Evolutionary conservation across 495 filamentous ascomycete species (phyloP).

Genomic region (Xanthoparmelia taractica): DNA sequence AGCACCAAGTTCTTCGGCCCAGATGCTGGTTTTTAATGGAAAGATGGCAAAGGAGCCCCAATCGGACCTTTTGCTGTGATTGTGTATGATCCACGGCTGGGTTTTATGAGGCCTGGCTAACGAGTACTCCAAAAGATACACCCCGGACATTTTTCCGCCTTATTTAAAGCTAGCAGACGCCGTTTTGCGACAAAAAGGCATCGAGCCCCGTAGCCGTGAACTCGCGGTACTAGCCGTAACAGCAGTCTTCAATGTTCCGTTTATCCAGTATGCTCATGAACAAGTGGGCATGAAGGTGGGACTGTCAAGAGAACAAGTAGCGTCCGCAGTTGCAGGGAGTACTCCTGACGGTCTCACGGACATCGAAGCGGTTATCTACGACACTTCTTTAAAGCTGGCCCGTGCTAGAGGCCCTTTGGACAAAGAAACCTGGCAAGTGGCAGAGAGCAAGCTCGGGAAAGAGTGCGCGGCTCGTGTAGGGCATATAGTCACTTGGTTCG

Average conservation of each 20-base stretch:
- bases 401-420: conserved; percentile 6
- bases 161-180: conserved; percentile 3
- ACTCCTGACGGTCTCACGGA: background rate
- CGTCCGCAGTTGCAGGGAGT: background rate
- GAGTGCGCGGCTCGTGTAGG: conserved; percentile 8
- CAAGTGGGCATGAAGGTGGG: conserved; percentile 8
- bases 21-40: conserved; percentile 8
- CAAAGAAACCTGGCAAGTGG: conserved; percentile 4
- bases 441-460: conserved; percentile 2
- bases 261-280: conserved; percentile 11
- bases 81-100: background rate
- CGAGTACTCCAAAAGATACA: conserved; percentile 1
- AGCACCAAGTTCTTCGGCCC: background rate
- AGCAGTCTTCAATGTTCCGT: conserved; percentile 7
- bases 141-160: conserved; percentile 7
- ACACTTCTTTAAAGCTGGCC: conserved; percentile 6
- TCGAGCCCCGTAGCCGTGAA: conserved; percentile 8
- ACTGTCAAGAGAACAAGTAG: conserved; percentile 6
- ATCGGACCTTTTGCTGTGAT: conserved; percentile 16
- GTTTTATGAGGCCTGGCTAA: background rate
- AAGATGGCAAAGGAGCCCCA: conserved; percentile 13
- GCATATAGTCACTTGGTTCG: conserved; percentile 6
- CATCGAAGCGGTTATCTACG: background rate
- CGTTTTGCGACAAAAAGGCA: background rate
- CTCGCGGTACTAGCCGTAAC: conserved; percentile 8